phyloP scores from a whole-genome alignment of 305 asterid genomes.

The Caryopteris hybrid region DNA sequence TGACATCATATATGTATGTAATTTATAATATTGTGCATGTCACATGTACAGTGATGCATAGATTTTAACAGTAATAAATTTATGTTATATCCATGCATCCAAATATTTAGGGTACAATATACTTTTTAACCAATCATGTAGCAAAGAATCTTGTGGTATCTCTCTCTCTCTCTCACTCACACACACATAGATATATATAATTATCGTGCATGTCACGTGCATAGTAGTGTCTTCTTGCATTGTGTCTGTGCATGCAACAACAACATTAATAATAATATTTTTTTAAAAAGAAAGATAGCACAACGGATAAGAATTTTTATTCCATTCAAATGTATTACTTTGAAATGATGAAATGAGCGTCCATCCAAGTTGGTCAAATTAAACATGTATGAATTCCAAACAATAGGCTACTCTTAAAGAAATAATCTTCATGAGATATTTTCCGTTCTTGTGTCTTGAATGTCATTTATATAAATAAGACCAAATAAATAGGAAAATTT shows the following conservation, averaged over 20 bases:
- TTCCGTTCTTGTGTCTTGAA: not conserved
- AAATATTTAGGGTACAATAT: no score
- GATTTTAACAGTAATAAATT: no score
- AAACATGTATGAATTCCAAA: not conserved
- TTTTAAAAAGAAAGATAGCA: not conserved
- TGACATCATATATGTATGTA: not conserved
- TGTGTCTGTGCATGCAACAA: not conserved
- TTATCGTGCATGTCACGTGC: not conserved
- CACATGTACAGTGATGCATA: no score
- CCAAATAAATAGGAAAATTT: conserved; percentile 19
- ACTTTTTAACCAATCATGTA: no score
- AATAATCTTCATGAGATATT: not conserved
- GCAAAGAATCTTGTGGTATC: no score
- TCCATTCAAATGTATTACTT: not conserved
- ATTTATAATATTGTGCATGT: no score
- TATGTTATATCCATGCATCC: no score
- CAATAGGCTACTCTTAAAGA: no score
- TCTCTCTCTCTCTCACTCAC: no score
- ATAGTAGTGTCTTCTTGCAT: not conserved
- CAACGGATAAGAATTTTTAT: not conserved
- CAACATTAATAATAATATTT: no score
- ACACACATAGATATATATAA: not conserved
- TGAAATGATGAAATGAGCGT: not conserved
- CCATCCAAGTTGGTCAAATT: not conserved
- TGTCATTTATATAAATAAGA: not conserved